Evolutionary conservation across 164 flowering plant genomes (phyloP).

Genomic region (Hamamelis virginiana): DNA sequence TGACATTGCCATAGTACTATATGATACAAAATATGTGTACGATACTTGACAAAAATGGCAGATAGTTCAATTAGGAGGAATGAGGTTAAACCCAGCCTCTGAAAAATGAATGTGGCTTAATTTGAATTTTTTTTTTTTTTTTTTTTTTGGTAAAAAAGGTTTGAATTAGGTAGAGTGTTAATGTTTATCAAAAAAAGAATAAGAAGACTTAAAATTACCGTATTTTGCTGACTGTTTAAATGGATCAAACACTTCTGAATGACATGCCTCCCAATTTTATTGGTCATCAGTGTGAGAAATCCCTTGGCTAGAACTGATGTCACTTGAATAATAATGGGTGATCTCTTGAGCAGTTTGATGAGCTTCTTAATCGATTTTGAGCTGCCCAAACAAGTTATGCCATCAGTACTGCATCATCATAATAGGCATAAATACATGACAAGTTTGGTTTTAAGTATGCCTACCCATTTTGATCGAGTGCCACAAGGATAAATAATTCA

Average conservation of each 20-base stretch:
- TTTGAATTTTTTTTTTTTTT: too few relatives aligned
- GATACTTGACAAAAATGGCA: too few relatives aligned
- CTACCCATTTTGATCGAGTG: background rate
- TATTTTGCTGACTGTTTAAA: background rate
- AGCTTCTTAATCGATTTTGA: slow-evolving; percentile 1
- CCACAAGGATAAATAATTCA: background rate
- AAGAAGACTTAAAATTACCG: background rate
- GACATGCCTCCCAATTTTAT: background rate
- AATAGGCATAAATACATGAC: too few relatives aligned
- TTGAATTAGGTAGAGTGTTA: too few relatives aligned
- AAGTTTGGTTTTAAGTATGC: too few relatives aligned
- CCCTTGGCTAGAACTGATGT: background rate
- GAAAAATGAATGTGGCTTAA: too few relatives aligned
- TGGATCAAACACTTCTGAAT: background rate
- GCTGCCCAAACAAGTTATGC: background rate
- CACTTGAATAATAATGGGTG: background rate
- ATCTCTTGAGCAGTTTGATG: background rate
- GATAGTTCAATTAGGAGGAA: too few relatives aligned
- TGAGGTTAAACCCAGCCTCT: too few relatives aligned
- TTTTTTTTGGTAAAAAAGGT: too few relatives aligned
- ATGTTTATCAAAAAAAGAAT: too few relatives aligned
- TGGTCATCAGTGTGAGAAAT: background rate
- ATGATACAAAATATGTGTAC: too few relatives aligned
- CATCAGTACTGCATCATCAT: background rate
- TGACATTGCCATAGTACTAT: too few relatives aligned